Evolutionary conservation across 1,284 basidiomycete species (phyloP), one percentile per base, ranked within the genome.

Genomic region (Flammula alnicola): DNA sequence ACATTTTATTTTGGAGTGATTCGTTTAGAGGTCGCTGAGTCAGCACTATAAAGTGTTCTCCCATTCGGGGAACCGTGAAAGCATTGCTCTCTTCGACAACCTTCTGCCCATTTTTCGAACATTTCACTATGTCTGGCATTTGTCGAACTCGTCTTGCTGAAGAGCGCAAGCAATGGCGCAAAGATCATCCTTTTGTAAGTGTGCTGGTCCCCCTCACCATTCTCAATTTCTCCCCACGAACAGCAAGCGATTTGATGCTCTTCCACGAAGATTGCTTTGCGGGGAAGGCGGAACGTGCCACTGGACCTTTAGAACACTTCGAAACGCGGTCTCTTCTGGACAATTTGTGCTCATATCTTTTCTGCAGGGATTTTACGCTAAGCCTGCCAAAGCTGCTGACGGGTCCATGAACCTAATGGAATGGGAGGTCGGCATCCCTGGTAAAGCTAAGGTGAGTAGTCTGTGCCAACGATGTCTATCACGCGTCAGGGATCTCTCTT

Each of bases 101-200:
- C 30, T 17, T 12, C 6, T 4, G 45, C 16, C n/a, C 7, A n/a
- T n/a, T n/a, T n/a, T n/a, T n/a, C n/a, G n/a, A n/a, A n/a, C 29
- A 22, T 19, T 19, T 38, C 14, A 30, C 23, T 23, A 84, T 93
- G 92, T 83, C 91, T 56, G 83, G 91, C 55, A 87, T 95, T 61
- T 88, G 93, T 68, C 80, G 91, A 65, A 84, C 88, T 31, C 84
- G 94, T 62, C 79, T 97, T 14, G 84, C 95, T 27, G 97, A 99
- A 72, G 97, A 99, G 74, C 86, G 97, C 63, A 99, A 99, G 74
- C 93, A 97, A 64, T 99, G 97, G 97, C 77, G 97, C 56, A 98
- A 96, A 70, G 97, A 99, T 63, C 97, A 99, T 72, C 97, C 97
- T 40, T 98, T 97, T 64, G 96, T 98, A 72, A 71, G 94, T 84